Percentiles rank a stretch among this genome's conserved stretches.
Evolutionary conservation across 768 basidiomycete genomes (phyloP).

Genomic region (Phanerodontia chrysosporium): DNA sequence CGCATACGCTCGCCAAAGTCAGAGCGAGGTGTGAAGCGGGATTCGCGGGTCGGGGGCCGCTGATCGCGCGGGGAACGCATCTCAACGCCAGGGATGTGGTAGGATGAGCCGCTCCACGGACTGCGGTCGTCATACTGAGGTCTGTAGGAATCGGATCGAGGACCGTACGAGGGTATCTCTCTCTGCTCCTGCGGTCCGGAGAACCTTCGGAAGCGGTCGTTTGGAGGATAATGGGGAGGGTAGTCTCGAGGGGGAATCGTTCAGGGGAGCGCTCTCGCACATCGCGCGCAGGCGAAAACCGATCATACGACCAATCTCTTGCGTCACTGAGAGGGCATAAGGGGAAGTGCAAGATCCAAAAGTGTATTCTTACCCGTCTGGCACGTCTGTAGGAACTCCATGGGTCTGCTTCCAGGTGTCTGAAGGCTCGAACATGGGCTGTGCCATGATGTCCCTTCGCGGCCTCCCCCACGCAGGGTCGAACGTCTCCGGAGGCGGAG

Average conservation of each 20-base stretch:
- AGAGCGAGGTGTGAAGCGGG: background rate
- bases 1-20: background rate
- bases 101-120: background rate
- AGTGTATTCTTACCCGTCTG: slow-evolving; percentile 7
- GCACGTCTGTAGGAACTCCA: background rate
- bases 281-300: slow-evolving; percentile 3
- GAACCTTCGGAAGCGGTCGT: slow-evolving; percentile 50
- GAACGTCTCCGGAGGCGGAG: slow-evolving; percentile 20
- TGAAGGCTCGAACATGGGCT: slow-evolving; percentile 70
- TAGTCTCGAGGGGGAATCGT: slow-evolving; percentile 21
- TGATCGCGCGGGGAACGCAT: background rate
- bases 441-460: slow-evolving; percentile 36
- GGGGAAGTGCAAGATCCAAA: background rate
- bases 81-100: slow-evolving; percentile 8
- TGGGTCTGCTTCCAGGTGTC: slow-evolving; percentile 65
- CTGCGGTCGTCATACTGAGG: slow-evolving; percentile 13
- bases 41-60: background rate
- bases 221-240: slow-evolving; percentile 28
- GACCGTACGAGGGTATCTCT: slow-evolving; percentile 34
- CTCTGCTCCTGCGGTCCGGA: slow-evolving; percentile 31
- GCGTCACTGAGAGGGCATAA: background rate
- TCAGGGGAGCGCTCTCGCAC: slow-evolving; percentile 14
- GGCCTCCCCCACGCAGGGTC: slow-evolving; percentile 22
- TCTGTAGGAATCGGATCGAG: slow-evolving; percentile 41
- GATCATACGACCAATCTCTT: slow-evolving; percentile 13